These are phyloP conservation scores for Chrysopogon serrulatus DNA, from an alignment of 176 grass and related monocot genomes.

Conservation along the genomic window DNA sequence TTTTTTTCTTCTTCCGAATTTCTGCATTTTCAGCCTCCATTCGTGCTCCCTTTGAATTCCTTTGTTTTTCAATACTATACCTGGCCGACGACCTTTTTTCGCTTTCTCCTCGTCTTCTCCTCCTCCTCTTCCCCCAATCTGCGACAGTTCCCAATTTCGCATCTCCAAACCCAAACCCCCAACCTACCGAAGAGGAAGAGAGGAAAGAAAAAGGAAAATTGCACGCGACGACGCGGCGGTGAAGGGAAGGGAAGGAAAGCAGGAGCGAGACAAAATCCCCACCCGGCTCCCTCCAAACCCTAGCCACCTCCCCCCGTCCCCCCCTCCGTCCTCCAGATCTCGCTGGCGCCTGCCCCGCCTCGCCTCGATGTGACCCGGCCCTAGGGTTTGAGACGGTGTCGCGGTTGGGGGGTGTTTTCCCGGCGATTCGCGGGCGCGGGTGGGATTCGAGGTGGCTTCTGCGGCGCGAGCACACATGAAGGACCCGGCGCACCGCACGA, in stretches of 20 bases:
- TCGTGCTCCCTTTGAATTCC: too few relatives aligned
- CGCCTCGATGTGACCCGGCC: constrained; percentile 37
- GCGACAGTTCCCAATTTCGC: constrained; percentile 41
- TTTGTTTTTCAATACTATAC: too few relatives aligned
- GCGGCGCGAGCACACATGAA: constrained; percentile 60
- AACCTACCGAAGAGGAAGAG: neutral
- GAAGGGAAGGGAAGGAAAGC: neutral
- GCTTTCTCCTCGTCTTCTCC: neutral
- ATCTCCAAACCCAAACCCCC: constrained; percentile 29
- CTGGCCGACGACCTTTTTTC: neutral
- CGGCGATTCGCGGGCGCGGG: neutral
- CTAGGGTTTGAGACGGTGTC: constrained; percentile 43
- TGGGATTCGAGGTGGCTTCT: neutral
- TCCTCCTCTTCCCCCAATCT: constrained; percentile 21
- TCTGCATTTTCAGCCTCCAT: too few relatives aligned
- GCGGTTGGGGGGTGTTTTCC: neutral
- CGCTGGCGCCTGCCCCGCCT: constrained; percentile 8
- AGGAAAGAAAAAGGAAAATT: neutral
- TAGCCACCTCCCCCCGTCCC: constrained; percentile 9
- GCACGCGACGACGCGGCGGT: constrained; percentile 27
- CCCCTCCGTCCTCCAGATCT: constrained; percentile 31
- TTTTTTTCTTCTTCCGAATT: too few relatives aligned
- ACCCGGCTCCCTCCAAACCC: constrained; percentile 41
- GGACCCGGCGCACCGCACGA: constrained; percentile 69
- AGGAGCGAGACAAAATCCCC: constrained; percentile 24